Base-by-base conservation (phyloP, 2,329 filamentous ascomycete genomes). In the Triangularia setosa region DNA sequence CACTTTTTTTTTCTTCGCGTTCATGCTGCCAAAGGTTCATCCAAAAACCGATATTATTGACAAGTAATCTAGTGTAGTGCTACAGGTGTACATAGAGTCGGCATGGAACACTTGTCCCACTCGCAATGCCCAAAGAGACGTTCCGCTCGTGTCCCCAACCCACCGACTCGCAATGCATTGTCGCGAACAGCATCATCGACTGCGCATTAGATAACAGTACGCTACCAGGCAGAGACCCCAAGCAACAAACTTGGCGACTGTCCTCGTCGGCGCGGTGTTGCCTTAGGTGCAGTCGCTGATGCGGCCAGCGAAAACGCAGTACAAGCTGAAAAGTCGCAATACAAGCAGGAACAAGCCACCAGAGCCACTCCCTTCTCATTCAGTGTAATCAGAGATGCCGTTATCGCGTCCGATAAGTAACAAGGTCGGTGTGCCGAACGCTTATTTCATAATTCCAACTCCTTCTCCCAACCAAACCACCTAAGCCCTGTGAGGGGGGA, bases 341-440 rank as follows among this genome's bases (percentile, higher is more conserved):
- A 48, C 18, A 3, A 21, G n/a, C 40, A 48, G 40, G 21, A 21
- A 60, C 24, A 60, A 56, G 55, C 18, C 66, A 65, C 60, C 67
- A 14, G 55, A 59, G 18, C 44, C 44, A 27, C 61, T 60, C 70
- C 72, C 74, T 74, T 72, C 72, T 70, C 66, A 69, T 73, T 73
- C 72, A 81, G 79, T 68, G 67, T 71, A 79, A 78, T 98, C 94
- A 98, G 94, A 97, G 92, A 91, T 96, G 90, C 92, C 90, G 89
- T 90, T 85, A 90, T 92, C 87, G 93, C 95, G 94, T 97, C 88
- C 94, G 93, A 92, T 85, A 48, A 82, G 81, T 86, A 92, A 97
- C 93, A 98, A 97, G 94, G 90, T 88, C 85, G 77, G 84, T 97
- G 94, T 97, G 95, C 92, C 94, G 93, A 91, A 97, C 95, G 93